phyloP scores from a whole-genome alignment of 2,329 filamentous ascomycete genomes.

The Chaetomiaceae sp. region DNA sequence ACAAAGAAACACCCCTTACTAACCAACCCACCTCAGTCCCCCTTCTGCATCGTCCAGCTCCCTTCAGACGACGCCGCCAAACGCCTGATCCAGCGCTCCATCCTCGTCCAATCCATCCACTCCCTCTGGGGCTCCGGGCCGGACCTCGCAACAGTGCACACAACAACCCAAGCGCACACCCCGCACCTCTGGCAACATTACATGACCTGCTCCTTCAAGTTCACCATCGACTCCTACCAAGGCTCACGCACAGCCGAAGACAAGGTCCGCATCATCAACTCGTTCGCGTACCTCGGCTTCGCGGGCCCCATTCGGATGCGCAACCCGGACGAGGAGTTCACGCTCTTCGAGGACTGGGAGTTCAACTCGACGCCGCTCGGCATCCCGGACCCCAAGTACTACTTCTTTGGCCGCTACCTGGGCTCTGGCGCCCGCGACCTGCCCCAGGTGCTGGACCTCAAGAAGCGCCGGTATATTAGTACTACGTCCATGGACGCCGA shows the following conservation, averaged over 20 bases:
- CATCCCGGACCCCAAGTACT: conserved; percentile 49
- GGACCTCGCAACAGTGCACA: conserved; percentile 64
- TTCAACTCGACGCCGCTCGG: conserved; percentile 46
- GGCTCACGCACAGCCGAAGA: conserved; percentile 60
- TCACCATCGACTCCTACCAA: conserved; percentile 77
- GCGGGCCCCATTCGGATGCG: conserved; percentile 73
- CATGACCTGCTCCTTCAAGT: conserved; percentile 66
- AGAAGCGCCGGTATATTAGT: conserved; percentile 88
- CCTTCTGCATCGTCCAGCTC: conserved; percentile 75
- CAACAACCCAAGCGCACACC: conserved; percentile 55
- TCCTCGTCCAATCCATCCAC: conserved; percentile 78
- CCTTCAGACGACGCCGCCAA: conserved; percentile 60
- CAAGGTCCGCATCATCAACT: conserved; percentile 73
- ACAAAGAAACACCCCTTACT: conserved; percentile 19
- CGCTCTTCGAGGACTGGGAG: conserved; percentile 77
- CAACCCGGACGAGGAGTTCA: conserved; percentile 68
- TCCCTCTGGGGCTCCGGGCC: conserved; percentile 78
- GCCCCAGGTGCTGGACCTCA: conserved; percentile 74
- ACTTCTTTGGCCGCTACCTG: conserved; percentile 71
- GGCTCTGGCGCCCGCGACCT: conserved; percentile 62
- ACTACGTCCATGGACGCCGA: conserved; percentile 98
- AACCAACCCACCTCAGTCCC: conserved; percentile 54
- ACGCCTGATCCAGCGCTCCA: conserved; percentile 66
- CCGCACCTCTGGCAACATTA: conserved; percentile 63
- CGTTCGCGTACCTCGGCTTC: conserved; percentile 74